phyloP scores from a whole-genome alignment of 2,329 filamentous ascomycete species.

The Elsinoe arachidis region DNA sequence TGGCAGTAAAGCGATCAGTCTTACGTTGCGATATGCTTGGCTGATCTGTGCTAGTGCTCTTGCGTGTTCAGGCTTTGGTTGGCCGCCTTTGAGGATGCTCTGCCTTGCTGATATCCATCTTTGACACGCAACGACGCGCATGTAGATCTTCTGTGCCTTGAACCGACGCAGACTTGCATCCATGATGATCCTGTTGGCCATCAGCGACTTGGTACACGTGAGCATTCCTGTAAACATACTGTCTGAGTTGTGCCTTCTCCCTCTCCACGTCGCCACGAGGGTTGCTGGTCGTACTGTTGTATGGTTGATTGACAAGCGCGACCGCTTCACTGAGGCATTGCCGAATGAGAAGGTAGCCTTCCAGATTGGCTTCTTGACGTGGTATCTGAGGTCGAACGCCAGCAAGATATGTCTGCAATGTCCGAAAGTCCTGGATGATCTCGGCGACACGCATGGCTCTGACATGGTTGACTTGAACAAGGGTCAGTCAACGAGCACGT shows the following conservation, averaged over 20 bases:
- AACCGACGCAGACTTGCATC: constrained; percentile 54
- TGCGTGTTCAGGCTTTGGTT: constrained; percentile 39
- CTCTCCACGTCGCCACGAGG: constrained; percentile 42
- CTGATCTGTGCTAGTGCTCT: constrained; percentile 42
- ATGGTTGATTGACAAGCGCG: constrained; percentile 46
- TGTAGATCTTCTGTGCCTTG: constrained; percentile 52
- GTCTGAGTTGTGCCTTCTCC: constrained; percentile 48
- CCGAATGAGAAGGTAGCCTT: constrained; percentile 50
- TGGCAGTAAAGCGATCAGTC: constrained; percentile 12
- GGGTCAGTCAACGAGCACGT: constrained; percentile 10
- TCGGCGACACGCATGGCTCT: constrained; percentile 55
- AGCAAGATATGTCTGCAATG: constrained; percentile 50
- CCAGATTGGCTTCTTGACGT: constrained; percentile 35
- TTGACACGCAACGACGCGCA: constrained; percentile 48
- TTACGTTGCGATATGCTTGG: constrained; percentile 36
- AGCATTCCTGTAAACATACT: constrained; percentile 32
- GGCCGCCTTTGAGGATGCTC: constrained; percentile 43
- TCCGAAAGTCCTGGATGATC: constrained; percentile 57
- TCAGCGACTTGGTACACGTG: no score
- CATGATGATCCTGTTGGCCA: constrained; percentile 45
- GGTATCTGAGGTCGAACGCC: constrained; percentile 34
- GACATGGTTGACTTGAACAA: constrained; percentile 49
- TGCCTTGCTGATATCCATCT: constrained; percentile 50
- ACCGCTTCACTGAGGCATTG: constrained; percentile 49
- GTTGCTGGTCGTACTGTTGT: constrained; percentile 35